phyloP scores from a whole-genome alignment of 2,329 filamentous ascomycete genomes.

The Metarhizium guizhouense region DNA sequence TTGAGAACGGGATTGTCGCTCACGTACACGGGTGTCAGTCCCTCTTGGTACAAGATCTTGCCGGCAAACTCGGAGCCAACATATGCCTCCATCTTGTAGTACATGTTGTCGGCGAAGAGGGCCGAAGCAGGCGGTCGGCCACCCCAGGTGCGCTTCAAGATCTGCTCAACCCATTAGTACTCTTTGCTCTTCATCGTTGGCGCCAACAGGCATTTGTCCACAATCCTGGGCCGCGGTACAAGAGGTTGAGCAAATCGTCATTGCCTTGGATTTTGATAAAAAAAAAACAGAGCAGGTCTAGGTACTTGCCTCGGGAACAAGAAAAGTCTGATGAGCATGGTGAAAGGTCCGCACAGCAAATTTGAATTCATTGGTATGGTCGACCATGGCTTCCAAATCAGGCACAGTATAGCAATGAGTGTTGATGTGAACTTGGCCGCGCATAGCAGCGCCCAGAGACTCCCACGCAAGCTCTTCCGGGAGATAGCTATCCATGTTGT shows the following conservation, averaged over 20 bases:
- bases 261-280: background rate
- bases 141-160: slow-evolving; percentile 48
- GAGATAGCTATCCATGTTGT: slow-evolving; percentile 47
- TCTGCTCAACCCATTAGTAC: slow-evolving; percentile 20
- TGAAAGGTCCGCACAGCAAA: slow-evolving; percentile 60
- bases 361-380: slow-evolving; percentile 64
- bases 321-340: slow-evolving; percentile 58
- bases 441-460: slow-evolving; percentile 50
- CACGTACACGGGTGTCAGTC: slow-evolving; percentile 59
- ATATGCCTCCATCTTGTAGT: slow-evolving; percentile 61
- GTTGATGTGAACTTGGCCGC: slow-evolving; percentile 61
- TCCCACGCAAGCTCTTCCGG: slow-evolving; percentile 57
- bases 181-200: background rate
- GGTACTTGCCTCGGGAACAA: slow-evolving; percentile 50
- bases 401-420: slow-evolving; percentile 64
- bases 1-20: slow-evolving; percentile 63
- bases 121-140: slow-evolving; percentile 45
- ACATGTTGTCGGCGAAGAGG: slow-evolving; percentile 66
- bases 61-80: slow-evolving; percentile 57
- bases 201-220: background rate
- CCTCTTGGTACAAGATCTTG: slow-evolving; percentile 55
- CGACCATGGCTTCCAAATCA: slow-evolving; percentile 60
- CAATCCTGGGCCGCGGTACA: too few species aligned
- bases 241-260: too few species aligned
- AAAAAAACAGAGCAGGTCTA: too few species aligned